Percentiles rank a stretch among this genome's conserved stretches.
These are phyloP conservation scores for Gossypium gossypioides DNA, from an alignment of 441 rosid species.

Conservation along the genomic window DNA sequence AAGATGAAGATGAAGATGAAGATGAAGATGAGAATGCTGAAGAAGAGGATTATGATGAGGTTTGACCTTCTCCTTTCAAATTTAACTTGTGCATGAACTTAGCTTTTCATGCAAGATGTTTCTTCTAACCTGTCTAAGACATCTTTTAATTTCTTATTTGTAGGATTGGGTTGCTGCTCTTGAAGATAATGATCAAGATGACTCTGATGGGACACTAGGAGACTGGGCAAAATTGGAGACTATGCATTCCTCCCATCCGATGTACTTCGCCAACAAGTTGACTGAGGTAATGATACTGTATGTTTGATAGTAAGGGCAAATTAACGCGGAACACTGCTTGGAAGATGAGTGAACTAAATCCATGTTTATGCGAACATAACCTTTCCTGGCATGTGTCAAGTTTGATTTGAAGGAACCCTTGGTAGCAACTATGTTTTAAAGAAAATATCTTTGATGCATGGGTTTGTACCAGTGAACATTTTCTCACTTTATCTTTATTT, in stretches of 20 bases:
- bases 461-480: neutral
- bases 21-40: constrained; percentile 36
- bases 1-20: constrained; percentile 23
- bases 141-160: constrained; percentile 10
- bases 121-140: neutral
- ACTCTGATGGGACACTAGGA: constrained; percentile 54
- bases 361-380: neutral
- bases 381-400: neutral
- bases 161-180: constrained; percentile 72
- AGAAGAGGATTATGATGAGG: constrained; percentile 45
- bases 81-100: constrained; percentile 9
- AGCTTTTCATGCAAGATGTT: constrained; percentile 9
- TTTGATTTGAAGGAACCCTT: neutral
- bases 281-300: constrained; percentile 43
- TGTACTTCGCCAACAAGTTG: constrained; percentile 77
- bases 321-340: neutral
- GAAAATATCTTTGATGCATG: neutral
- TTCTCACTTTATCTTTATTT: constrained; percentile 9
- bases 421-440: neutral
- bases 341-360: constrained; percentile 11
- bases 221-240: constrained; percentile 93
- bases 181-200: constrained; percentile 46
- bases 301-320: constrained; percentile 5
- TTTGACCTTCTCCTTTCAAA: constrained; percentile 15
- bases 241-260: constrained; percentile 84